Conservation (phyloP, 1,139 yeast species). For the Debaryomycetaceae sp. region DNA sequence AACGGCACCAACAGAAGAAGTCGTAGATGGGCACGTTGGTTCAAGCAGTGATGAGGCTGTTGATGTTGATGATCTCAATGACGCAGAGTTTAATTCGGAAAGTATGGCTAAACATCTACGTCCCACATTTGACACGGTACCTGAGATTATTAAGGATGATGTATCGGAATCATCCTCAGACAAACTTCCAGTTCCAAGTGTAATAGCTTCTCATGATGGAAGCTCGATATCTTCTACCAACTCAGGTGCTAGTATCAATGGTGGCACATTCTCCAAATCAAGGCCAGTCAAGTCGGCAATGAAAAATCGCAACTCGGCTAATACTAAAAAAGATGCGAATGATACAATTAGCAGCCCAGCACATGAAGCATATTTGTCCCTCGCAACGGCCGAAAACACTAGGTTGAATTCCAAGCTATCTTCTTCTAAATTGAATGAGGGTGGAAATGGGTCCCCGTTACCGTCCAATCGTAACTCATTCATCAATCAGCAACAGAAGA, state of each 20-base stretch:
- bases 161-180: background rate
- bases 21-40: background rate
- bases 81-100: slow-evolving; percentile 16
- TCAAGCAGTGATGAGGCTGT: slow-evolving; percentile 13
- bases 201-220: slow-evolving; percentile 5
- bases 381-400: slow-evolving; percentile 77
- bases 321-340: slow-evolving; percentile 12
- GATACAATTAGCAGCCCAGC: slow-evolving; percentile 37
- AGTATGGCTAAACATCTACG: slow-evolving; percentile 24
- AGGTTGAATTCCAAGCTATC: slow-evolving; percentile 63
- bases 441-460: background rate
- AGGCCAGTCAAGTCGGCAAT: slow-evolving; percentile 64
- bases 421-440: slow-evolving; percentile 29
- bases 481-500: background rate
- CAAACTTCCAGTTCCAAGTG: background rate
- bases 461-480: background rate
- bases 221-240: slow-evolving; percentile 31
- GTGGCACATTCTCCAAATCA: slow-evolving; percentile 12
- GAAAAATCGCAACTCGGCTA: slow-evolving; percentile 43
- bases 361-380: slow-evolving; percentile 58
- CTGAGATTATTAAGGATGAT: slow-evolving; percentile 24
- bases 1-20: background rate
- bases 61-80: slow-evolving; percentile 16
- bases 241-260: slow-evolving; percentile 22
- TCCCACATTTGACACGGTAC: slow-evolving; percentile 31